Base-by-base conservation (phyloP, 2,329 filamentous ascomycete species). In the Fusarium albosuccineum region DNA sequence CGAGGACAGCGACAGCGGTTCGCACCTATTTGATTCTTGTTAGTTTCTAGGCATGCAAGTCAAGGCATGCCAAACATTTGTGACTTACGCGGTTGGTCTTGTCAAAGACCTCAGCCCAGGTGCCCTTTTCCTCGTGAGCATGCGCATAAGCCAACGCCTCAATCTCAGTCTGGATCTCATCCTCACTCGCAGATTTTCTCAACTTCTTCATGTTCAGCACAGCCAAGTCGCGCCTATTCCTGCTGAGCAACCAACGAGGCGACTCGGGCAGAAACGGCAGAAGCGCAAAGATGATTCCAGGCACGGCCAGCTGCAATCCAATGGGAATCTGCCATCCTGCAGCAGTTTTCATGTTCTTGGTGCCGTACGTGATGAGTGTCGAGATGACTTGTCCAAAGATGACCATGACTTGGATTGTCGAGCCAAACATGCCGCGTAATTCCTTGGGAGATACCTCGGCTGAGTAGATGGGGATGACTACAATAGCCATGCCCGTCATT, bases 251-350 rank as follows among this genome's bases (percentile, higher is more conserved):
- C 78, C 79, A 84, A 58, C 82, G 82, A 1, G 82, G 82, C 2
- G 79, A 81, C 66, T 85, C 83, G 0, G 82, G 82, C 4, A 82
- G 74, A 41, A 82, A 76, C 7, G 73, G 64, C 2, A 80, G 71
- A 2, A 76, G 70, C 0, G 74, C 52, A 5, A 82, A 57, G 1
- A 83, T 72, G 1, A 80, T 68, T 0, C 78, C 66, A 0, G 80
- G 79, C 49, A 79, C 82, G 3, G 80, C 51, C 70, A 82, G 81
- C 72, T 84, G 82, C 3, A 84, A 64, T 1, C 76, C 79, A 14
- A 82, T 81, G 0, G 83, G 82, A n/a, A 81, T 75, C 11, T 81
- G 74, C 83, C 84, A 86, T 6, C 58, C 66, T 0, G 59, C 58
- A 2, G 67, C 46, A 8, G 36, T 55, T 2, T 55, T 17, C n/a